Evolutionary conservation across 768 basidiomycete genomes (phyloP).

Genomic region (Russula brevipes): DNA sequence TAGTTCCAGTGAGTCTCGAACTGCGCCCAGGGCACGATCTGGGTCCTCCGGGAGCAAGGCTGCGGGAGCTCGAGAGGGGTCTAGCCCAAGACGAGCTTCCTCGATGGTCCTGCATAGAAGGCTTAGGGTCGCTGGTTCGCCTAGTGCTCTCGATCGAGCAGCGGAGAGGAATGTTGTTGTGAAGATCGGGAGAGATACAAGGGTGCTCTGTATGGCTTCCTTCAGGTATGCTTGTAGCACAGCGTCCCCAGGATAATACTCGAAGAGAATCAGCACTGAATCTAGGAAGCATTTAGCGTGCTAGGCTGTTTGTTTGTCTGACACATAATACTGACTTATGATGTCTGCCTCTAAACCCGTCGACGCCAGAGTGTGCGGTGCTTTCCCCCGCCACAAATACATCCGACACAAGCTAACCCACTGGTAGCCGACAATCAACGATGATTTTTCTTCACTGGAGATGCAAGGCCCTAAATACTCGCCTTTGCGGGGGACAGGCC

Average conservation of each 20-base stretch:
- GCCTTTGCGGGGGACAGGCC: conserved; percentile 64
- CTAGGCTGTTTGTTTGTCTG: neutral
- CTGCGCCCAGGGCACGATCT: conserved; percentile 44
- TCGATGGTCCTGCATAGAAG: conserved; percentile 62
- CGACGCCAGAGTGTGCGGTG: conserved; percentile 32
- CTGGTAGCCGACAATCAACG: conserved; percentile 35
- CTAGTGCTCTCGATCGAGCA: conserved; percentile 58
- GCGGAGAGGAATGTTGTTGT: conserved; percentile 63
- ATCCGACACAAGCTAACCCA: conserved; percentile 65
- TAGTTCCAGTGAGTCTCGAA: conserved; percentile 30
- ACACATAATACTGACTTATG: conserved; percentile 46
- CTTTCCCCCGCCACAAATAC: conserved; percentile 44
- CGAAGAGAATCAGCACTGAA: conserved; percentile 61
- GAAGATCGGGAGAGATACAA: conserved; percentile 55
- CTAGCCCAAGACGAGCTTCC: conserved; percentile 57
- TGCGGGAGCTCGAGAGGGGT: conserved; percentile 48
- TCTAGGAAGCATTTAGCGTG: conserved; percentile 38
- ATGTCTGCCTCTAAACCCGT: conserved; percentile 47
- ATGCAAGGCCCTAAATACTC: conserved; percentile 25
- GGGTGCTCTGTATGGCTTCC: conserved; percentile 49
- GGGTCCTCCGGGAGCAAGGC: conserved; percentile 48
- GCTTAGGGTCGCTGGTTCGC: conserved; percentile 61
- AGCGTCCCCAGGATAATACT: conserved; percentile 65
- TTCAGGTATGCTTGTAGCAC: conserved; percentile 62
- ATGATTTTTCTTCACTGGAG: neutral